Evolutionary conservation across 495 filamentous ascomycete genomes (phyloP).

Genomic region (Penicillium tannophilum): DNA sequence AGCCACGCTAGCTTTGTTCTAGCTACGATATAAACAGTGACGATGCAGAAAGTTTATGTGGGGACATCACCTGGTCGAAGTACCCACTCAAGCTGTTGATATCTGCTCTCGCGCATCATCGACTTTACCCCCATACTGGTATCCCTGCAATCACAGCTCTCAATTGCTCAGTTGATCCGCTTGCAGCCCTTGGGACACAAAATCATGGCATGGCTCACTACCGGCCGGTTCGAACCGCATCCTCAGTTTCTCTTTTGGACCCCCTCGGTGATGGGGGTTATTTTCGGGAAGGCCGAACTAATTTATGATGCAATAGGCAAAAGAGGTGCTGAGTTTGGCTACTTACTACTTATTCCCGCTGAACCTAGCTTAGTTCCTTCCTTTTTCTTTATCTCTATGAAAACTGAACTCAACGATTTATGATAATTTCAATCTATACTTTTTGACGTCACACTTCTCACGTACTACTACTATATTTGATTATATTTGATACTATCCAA

Average conservation of each 20-base stretch:
- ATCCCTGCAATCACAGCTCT: constrained; percentile 11
- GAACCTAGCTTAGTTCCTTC: neutral
- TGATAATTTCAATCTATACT: constrained; percentile 12
- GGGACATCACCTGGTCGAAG: constrained; percentile 15
- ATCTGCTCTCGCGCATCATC: constrained; percentile 26
- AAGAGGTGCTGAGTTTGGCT: constrained; percentile 3
- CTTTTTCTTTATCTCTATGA: constrained; percentile 7
- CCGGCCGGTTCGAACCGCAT: constrained; percentile 8
- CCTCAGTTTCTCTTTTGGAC: neutral
- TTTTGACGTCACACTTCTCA: constrained; percentile 15
- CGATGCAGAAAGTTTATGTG: constrained; percentile 16
- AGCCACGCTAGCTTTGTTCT: neutral
- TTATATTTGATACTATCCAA: neutral
- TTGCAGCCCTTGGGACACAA: constrained; percentile 15
- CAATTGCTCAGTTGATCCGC: constrained; percentile 12
- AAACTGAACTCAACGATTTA: constrained; percentile 25
- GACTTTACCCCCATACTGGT: constrained; percentile 20
- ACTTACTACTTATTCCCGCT: constrained; percentile 25
- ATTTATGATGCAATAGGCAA: constrained; percentile 29
- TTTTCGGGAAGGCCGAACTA: constrained; percentile 13
- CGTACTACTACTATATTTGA: constrained; percentile 1
- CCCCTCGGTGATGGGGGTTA: constrained; percentile 5
- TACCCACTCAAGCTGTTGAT: constrained; percentile 18
- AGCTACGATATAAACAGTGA: constrained; percentile 8
- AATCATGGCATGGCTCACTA: constrained; percentile 8